Conservation (phyloP, 2,329 filamentous ascomycete species). For the Calonectria pseudoturangicola region DNA sequence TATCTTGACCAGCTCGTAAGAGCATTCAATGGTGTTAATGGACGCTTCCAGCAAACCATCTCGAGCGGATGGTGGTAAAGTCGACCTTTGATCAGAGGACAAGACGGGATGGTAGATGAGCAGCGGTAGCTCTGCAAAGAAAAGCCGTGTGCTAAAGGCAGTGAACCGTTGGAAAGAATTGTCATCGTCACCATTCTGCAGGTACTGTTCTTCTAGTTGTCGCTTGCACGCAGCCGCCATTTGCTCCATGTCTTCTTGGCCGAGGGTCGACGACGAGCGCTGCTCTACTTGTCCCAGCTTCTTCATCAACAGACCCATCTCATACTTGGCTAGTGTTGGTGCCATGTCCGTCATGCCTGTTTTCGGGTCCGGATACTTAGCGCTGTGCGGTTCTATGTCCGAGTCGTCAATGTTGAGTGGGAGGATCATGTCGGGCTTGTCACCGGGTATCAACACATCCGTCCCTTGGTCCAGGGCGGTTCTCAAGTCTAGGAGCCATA, state of each 20-base stretch:
- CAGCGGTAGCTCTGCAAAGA: conserved; percentile 32
- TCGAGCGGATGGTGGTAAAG: background rate
- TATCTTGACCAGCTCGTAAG: conserved; percentile 31
- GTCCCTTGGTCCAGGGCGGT: conserved; percentile 36
- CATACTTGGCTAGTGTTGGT: conserved; percentile 34
- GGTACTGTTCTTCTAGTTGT: conserved; percentile 31
- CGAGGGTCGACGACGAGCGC: background rate
- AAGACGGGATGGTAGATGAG: conserved; percentile 34
- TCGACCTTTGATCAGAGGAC: conserved; percentile 17
- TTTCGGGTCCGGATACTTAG: conserved; percentile 23
- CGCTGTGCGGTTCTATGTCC: conserved; percentile 21
- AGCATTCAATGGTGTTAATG: conserved; percentile 36
- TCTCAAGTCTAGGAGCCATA: conserved; percentile 38
- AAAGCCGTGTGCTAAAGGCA: conserved; percentile 26
- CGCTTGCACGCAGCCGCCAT: conserved; percentile 19
- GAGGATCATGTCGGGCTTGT: background rate
- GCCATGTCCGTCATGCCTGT: conserved; percentile 42
- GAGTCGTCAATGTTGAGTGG: conserved; percentile 40
- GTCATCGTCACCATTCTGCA: conserved; percentile 29
- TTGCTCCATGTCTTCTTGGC: conserved; percentile 23
- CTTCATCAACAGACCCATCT: conserved; percentile 34
- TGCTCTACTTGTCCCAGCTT: background rate
- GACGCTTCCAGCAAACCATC: conserved; percentile 22
- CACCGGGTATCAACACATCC: conserved; percentile 28
- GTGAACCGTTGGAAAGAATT: conserved; percentile 34